These are phyloP conservation scores for Elongisporangium anandrum DNA, from an alignment of 352 stramenopile genomes.

Conservation along the genomic window DNA sequence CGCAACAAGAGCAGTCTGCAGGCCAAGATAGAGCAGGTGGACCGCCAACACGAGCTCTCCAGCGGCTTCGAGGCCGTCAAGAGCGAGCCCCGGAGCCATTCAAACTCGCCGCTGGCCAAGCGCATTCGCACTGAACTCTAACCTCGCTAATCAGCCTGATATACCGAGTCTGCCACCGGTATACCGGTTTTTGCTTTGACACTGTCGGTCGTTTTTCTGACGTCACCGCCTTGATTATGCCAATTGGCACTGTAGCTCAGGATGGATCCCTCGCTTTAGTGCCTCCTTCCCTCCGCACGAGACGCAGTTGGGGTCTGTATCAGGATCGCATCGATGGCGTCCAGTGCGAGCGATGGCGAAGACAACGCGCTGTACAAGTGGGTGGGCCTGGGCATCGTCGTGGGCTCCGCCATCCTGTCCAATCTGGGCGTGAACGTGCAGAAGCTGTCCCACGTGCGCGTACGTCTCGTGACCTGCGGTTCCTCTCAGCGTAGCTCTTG, in stretches of 20 bases:
- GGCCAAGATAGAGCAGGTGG: not conserved
- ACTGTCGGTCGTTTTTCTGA: not conserved
- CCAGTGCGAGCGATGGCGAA: conserved; percentile 10
- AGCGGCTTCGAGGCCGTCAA: not conserved
- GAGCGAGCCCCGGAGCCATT: not conserved
- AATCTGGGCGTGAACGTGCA: conserved; percentile 86
- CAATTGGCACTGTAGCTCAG: not conserved
- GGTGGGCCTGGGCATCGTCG: conserved; percentile 78
- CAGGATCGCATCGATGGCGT: not conserved
- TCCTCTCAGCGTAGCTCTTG: conserved; percentile 1
- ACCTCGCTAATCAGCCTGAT: not conserved
- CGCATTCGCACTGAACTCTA: not conserved
- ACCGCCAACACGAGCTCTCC: not conserved
- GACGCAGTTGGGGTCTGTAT: not conserved
- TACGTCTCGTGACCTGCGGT: conserved; percentile 22
- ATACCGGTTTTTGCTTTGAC: not conserved
- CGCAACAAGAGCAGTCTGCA: not conserved
- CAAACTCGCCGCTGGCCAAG: not conserved
- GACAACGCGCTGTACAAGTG: conserved; percentile 74
- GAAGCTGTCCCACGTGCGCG: conserved; percentile 80
- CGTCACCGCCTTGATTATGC: not conserved
- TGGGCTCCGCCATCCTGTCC: conserved; percentile 74
- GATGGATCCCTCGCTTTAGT: not conserved
- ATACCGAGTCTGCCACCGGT: not conserved
- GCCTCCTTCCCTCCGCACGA: not conserved